Evolutionary conservation across 2,329 filamentous ascomycete species (phyloP), one percentile per base, ranked within the genome.

Genomic region (Trichophyton equinum): DNA sequence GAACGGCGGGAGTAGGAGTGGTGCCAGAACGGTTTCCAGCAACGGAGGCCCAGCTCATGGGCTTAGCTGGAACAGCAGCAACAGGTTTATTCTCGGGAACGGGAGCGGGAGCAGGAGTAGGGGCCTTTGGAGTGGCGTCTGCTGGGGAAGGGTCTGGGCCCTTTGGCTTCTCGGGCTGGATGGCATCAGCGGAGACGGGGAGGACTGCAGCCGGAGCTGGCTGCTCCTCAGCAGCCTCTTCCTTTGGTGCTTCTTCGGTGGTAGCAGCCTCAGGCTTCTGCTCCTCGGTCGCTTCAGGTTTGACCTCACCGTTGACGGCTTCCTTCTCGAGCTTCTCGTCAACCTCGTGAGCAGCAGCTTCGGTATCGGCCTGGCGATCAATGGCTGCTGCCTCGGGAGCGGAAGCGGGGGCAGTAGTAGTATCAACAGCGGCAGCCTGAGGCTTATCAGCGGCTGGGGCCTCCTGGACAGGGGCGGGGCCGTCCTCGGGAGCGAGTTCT

Each of bases 301-400:
- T 70, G 46, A 69, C 68, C 53, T 76, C 75, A 42, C 76, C 78
- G 64, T 79, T 80, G 63, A 76, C 72, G 66, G 78, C 69, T 62
- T 72, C 79, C 70, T 90, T 82, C 75, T 92, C 86, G 22, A 91
- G 81, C 80, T 90, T 89, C 77, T 89, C 79, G 71, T 90, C 86
- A 44, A 91, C 82, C 67, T 81, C 79, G 22, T 76, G 73, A 44
- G 77, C 74, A 61, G 84, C 79, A 53, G 65, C 65, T 62, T 77
- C 72, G 42, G 69, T 71, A 61, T 71, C 68, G 13, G 74, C 72
- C 76, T 71, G 70, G 49, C 67, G 62, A 30, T 69, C 67, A 27
- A 59, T 62, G 9, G 59, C 64, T 7, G 59, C 64, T 7, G 36
- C 46, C 47, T 66, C 65, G 15, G 66, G 61, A 78, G 71, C 78